A percentile compares a stretch with the other conserved stretches of the same genome.
Conservation (phyloP, 2,329 filamentous ascomycete species). For the Fusarium bulbicola region DNA sequence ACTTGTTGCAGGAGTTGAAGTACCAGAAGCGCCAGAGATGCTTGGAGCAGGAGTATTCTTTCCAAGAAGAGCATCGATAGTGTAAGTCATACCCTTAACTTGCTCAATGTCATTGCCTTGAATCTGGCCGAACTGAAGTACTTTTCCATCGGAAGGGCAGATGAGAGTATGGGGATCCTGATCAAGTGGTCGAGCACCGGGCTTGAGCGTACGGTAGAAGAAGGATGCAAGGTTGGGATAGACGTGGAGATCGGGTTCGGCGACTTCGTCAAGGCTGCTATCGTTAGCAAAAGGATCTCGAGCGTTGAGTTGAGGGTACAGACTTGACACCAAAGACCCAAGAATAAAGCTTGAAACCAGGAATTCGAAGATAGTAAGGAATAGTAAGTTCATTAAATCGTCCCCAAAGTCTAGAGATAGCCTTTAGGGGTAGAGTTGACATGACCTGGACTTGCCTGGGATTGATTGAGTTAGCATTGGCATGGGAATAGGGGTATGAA, state of each 20-base stretch:
- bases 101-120: conserved; percentile 96
- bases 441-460: conserved; percentile 88
- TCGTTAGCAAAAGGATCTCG: conserved; percentile 34
- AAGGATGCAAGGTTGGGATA: conserved; percentile 96
- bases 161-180: conserved; percentile 81
- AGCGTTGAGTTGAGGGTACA: conserved; percentile 29
- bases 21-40: conserved; percentile 54
- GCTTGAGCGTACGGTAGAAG: conserved; percentile 95
- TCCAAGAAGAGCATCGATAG: conserved; percentile 89
- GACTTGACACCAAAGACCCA: conserved; percentile 89
- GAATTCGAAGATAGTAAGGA: conserved; percentile 86
- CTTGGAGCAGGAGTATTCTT: conserved; percentile 66
- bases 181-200: conserved; percentile 85
- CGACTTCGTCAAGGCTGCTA: conserved; percentile 81
- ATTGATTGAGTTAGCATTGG: conserved; percentile 22
- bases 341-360: conserved; percentile 91
- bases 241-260: conserved; percentile 85
- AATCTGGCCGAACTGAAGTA: conserved; percentile 92
- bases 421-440: conserved; percentile 91
- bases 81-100: conserved; percentile 99
- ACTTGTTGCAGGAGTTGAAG: conserved; percentile 38
- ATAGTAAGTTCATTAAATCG: conserved; percentile 90
- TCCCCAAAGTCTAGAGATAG: conserved; percentile 88
- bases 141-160: conserved; percentile 88
- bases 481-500: conserved; percentile 18